Conservation (phyloP, 345 rosid genomes). For the Jatropha curcas region DNA sequence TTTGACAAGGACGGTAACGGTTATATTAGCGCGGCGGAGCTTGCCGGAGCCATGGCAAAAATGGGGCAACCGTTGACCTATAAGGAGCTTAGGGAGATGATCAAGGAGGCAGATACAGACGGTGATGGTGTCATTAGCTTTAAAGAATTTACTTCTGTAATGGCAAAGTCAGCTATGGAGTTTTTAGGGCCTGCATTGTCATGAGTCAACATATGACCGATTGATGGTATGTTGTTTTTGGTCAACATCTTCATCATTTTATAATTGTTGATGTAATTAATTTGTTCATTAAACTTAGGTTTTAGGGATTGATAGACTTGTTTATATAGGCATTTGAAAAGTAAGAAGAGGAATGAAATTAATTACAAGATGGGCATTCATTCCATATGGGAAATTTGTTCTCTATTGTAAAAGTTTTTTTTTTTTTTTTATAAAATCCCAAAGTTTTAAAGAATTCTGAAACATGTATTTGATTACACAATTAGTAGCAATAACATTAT, state of each 20-base stretch:
- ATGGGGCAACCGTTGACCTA: slow-evolving; percentile 85
- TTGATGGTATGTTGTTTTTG: slow-evolving; percentile 12
- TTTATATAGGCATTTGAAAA: neutral
- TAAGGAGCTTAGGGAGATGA: slow-evolving; percentile 70
- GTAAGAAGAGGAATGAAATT: too few species aligned
- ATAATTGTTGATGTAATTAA: neutral
- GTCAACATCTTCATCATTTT: neutral
- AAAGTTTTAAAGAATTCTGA: too few species aligned
- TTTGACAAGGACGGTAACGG: slow-evolving; percentile 84
- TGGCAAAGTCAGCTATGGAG: slow-evolving; percentile 65
- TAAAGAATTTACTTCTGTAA: slow-evolving; percentile 63
- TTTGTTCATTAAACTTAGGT: neutral
- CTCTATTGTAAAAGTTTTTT: too few species aligned
- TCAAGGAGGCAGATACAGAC: slow-evolving; percentile 69
- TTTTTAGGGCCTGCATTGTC: slow-evolving; percentile 44
- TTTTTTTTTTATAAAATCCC: too few species aligned
- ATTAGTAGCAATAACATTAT: too few species aligned
- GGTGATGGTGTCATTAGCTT: slow-evolving; percentile 87
- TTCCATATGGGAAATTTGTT: too few species aligned
- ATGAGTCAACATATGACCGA: slow-evolving; percentile 8
- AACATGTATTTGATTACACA: too few species aligned
- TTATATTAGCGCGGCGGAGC: slow-evolving; percentile 72
- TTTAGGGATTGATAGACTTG: neutral
- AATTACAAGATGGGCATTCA: too few species aligned
- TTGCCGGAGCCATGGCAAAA: slow-evolving; percentile 82